Percentiles rank a stretch among this genome's conserved stretches.
These are phyloP conservation scores for Elsinoe batatas DNA, from an alignment of 2,329 filamentous ascomycete genomes.

Conservation along the genomic window DNA sequence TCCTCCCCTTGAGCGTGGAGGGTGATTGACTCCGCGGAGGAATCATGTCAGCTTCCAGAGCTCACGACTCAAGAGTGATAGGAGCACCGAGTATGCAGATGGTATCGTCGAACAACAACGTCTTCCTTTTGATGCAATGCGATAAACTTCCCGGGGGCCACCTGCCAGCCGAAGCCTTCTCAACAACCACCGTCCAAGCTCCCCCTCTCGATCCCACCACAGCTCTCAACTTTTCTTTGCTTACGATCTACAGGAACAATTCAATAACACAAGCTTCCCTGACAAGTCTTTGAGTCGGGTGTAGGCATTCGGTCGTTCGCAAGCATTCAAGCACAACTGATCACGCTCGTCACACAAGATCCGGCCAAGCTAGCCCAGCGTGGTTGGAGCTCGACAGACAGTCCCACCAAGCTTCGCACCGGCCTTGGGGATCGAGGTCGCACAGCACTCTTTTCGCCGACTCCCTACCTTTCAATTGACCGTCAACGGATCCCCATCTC, in stretches of 20 bases:
- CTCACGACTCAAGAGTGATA: no score
- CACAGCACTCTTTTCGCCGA: neutral
- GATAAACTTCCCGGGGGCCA: neutral
- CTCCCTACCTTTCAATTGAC: neutral
- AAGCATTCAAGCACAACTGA: neutral
- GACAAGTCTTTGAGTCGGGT: neutral
- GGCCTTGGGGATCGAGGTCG: constrained; percentile 2
- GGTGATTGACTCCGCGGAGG: neutral
- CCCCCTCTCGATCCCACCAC: neutral
- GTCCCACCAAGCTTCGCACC: neutral
- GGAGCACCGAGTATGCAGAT: no score
- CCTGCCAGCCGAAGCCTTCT: constrained; percentile 1
- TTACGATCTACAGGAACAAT: neutral
- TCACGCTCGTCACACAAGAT: neutral
- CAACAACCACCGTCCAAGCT: constrained; percentile 10
- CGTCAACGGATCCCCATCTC: neutral
- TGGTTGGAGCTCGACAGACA: constrained; percentile 6
- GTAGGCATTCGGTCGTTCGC: neutral
- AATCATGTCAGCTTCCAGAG: no score
- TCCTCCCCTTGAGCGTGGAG: neutral
- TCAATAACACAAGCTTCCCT: neutral
- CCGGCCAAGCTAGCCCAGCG: constrained; percentile 6
- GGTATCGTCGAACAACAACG: neutral
- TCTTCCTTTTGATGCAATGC: neutral
- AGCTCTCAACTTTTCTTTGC: constrained; percentile 7